Evolutionary conservation across 2,329 filamentous ascomycete species (phyloP).

Genomic region (Coniochaeta sp.): DNA sequence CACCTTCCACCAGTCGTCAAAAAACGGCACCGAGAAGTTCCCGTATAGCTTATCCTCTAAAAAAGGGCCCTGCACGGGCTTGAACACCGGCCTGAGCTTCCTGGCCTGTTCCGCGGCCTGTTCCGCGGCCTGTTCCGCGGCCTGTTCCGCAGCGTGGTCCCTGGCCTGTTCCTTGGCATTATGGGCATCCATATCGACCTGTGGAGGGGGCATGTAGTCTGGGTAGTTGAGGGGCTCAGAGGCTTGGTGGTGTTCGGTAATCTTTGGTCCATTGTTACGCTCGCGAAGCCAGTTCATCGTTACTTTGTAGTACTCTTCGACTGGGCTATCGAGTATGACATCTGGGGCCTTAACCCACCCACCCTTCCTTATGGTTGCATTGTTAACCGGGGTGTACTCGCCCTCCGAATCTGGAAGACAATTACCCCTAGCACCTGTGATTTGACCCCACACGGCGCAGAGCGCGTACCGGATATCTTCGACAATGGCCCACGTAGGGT

Average conservation of each 20-base stretch:
- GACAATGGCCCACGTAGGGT: neutral
- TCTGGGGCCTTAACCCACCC: conserved; percentile 22
- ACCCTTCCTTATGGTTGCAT: conserved; percentile 1
- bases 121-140: no score
- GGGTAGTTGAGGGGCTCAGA: conserved; percentile 2
- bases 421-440: neutral
- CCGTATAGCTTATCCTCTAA: no score
- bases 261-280: neutral
- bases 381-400: no score
- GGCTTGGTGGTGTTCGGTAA: neutral
- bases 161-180: neutral
- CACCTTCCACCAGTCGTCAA: no score
- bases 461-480: neutral
- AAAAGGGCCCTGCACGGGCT: no score
- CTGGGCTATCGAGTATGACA: conserved; percentile 17
- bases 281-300: conserved; percentile 1
- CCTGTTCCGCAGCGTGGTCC: no score
- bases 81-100: no score
- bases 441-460: neutral
- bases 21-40: no score
- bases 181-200: neutral
- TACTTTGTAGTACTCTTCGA: conserved; percentile 2
- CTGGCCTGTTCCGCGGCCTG: no score
- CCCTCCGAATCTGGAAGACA: no score
- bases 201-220: conserved; percentile 3